Evolutionary conservation across 1,284 basidiomycete genomes (phyloP).

Genomic region (Amylostereum areolatum): DNA sequence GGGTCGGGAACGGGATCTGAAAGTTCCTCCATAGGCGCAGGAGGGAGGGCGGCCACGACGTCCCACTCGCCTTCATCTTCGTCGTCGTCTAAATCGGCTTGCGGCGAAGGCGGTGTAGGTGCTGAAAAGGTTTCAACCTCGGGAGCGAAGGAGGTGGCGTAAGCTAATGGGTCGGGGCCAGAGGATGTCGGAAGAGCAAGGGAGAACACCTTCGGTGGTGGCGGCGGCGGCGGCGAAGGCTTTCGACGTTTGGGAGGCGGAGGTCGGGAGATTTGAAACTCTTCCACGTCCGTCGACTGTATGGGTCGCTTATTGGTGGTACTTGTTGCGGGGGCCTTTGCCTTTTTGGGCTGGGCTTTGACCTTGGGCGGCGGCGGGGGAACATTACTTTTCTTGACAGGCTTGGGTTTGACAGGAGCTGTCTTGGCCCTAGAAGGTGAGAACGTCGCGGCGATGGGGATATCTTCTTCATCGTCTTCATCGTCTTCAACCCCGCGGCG

Average conservation of each 20-base stretch:
- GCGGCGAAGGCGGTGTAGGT: conserved; percentile 14
- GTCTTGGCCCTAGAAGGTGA: conserved; percentile 5
- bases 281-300: conserved; percentile 36
- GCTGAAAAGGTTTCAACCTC: conserved; percentile 12
- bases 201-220: conserved; percentile 17
- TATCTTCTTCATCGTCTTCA: conserved; percentile 31
- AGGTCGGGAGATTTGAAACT: conserved; percentile 28
- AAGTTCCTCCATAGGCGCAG: conserved; percentile 6
- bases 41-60: conserved; percentile 17
- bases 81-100: conserved; percentile 33
- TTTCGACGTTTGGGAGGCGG: conserved; percentile 34
- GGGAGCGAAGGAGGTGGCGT: conserved; percentile 10
- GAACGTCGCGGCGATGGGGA: conserved; percentile 13
- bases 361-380: conserved; percentile 5
- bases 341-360: neutral
- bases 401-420: conserved; percentile 7
- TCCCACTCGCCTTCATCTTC: conserved; percentile 47
- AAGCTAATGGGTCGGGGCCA: conserved; percentile 12
- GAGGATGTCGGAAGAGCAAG: conserved; percentile 21
- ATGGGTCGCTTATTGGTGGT: conserved; percentile 18
- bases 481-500: conserved; percentile 25
- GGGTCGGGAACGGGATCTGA: conserved; percentile 16
- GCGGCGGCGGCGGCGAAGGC: conserved; percentile 22
- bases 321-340: conserved; percentile 1
- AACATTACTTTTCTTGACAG: too few relatives aligned